These are phyloP conservation scores for Annulohypoxylon stygium DNA, from an alignment of 495 filamentous ascomycete genomes.

Conservation along the genomic window DNA sequence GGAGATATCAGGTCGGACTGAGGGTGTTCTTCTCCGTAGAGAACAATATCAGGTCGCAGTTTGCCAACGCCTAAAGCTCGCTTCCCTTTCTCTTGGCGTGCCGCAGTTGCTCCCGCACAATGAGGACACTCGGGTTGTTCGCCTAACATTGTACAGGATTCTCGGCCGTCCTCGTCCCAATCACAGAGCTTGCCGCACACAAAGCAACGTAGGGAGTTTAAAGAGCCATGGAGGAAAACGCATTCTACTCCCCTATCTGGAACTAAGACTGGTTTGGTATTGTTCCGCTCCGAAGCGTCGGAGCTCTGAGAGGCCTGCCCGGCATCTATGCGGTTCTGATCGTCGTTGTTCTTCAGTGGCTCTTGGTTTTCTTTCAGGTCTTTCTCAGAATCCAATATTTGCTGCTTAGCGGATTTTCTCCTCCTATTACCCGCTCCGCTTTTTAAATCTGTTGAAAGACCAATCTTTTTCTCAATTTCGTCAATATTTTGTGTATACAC, in stretches of 20 bases:
- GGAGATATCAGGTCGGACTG: slow-evolving; percentile 71
- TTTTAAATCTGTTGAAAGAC: slow-evolving; percentile 66
- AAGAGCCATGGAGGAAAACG: slow-evolving; percentile 75
- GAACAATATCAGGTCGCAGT: slow-evolving; percentile 74
- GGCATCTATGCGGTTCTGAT: slow-evolving; percentile 14
- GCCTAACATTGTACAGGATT: slow-evolving; percentile 65
- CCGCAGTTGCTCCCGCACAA: slow-evolving; percentile 68
- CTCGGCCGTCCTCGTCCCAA: slow-evolving; percentile 69
- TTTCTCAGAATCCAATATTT: slow-evolving; percentile 26
- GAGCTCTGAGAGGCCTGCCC: slow-evolving; percentile 32
- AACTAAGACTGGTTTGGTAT: slow-evolving; percentile 54
- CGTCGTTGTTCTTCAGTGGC: slow-evolving; percentile 13
- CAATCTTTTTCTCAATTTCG: slow-evolving; percentile 73
- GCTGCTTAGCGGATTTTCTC: slow-evolving; percentile 45
- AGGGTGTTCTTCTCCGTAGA: slow-evolving; percentile 79
- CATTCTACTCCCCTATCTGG: slow-evolving; percentile 65
- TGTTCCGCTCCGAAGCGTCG: slow-evolving; percentile 41
- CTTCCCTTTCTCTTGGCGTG: slow-evolving; percentile 71
- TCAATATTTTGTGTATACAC: slow-evolving; percentile 83
- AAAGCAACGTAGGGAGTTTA: slow-evolving; percentile 71
- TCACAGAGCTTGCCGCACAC: slow-evolving; percentile 68
- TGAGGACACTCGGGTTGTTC: slow-evolving; percentile 72
- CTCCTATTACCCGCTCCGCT: slow-evolving; percentile 69
- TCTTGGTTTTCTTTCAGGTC: slow-evolving; percentile 39
- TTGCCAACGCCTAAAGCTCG: slow-evolving; percentile 72